Base-by-base conservation (phyloP, 306 rosid species). In the Fragaria vesca region DNA sequence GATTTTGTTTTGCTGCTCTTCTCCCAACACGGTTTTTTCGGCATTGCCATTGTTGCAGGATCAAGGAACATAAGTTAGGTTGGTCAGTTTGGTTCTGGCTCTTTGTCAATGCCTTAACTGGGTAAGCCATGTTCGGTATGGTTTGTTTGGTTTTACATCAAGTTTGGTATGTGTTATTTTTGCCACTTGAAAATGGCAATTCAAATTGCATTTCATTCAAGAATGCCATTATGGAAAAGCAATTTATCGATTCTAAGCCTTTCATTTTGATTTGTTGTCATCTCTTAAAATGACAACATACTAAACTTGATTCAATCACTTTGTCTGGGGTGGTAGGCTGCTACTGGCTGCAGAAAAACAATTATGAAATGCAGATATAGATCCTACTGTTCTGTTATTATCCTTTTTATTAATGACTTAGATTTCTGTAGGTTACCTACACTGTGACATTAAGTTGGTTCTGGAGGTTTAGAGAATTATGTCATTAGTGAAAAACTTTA, bases 81-180 rank as follows among this genome's bases (percentile, higher is more conserved):
- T 81, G 83, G 83, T 70, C 55, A 11, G 82, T 90, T 76, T 86
- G 83, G 85, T 82, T 86, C 30, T 90, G 89, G 97, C 80, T 93
- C 43, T 90, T 90, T 73, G 50, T 85, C 34, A 93, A 84, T 73
- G 93, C 92, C 75, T 77, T 89, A 57, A 43, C 80, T 6, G 97
- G 97, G 96, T 90, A 86, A 48, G 87, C 45, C 36, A 13, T 54
- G 2, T 51, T 57, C 72, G 61, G 28, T 34, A 28, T 61, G 38
- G 12, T 26, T 26, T 15, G 3, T 45, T 69, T 77, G 45, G 26
- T 45, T 42, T 13, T 18, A 11, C 7, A 18, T 50, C 2, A 30
- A 8, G 45, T 77, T 36, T 77, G 74, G 4, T 38, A 42, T 43
- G n/a, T 28, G 30, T 4, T 30, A 5, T 16, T 43, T 55, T 6